Evolutionary conservation across 108 stramenopile genomes (phyloP).

Genomic region (Phaeodactylum tricornutum): DNA sequence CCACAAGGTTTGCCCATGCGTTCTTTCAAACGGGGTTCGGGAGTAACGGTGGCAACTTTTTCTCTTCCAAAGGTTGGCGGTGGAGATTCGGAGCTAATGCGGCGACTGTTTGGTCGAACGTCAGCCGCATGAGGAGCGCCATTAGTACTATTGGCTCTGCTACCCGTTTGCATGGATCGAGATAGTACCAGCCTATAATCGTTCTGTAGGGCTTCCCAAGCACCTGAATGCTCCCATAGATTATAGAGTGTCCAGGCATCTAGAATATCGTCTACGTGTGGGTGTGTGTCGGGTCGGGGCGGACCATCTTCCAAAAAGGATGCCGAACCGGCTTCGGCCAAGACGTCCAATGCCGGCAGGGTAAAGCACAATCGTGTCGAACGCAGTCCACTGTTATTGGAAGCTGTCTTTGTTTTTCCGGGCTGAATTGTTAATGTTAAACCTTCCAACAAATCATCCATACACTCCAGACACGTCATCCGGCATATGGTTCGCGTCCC

Average conservation of each 20-base stretch:
- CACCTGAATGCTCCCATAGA: slow-evolving; percentile 52
- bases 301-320: slow-evolving; percentile 43
- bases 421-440: slow-evolving; percentile 24
- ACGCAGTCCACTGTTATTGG: neutral
- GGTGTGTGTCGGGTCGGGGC: slow-evolving; percentile 34
- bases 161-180: slow-evolving; percentile 17
- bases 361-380: slow-evolving; percentile 27
- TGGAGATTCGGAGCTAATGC: neutral
- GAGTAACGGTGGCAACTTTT: neutral
- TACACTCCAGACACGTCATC: slow-evolving; percentile 45
- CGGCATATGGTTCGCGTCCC: slow-evolving; percentile 46
- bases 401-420: neutral
- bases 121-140: no score
- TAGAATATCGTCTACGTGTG: slow-evolving; percentile 33
- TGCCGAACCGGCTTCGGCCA: slow-evolving; percentile 39
- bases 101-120: neutral
- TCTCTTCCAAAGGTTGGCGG: no score
- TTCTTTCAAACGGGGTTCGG: slow-evolving; percentile 5
- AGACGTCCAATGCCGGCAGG: slow-evolving; percentile 33
- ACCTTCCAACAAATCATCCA: slow-evolving; percentile 43
- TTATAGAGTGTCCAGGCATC: slow-evolving; percentile 55
- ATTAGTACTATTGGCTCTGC: no score
- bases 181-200: slow-evolving; percentile 35
- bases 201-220: slow-evolving; percentile 55
- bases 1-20: slow-evolving; percentile 25